phyloP scores from a whole-genome alignment of 78 protist species.

The Cyanophora paradoxa region DNA sequence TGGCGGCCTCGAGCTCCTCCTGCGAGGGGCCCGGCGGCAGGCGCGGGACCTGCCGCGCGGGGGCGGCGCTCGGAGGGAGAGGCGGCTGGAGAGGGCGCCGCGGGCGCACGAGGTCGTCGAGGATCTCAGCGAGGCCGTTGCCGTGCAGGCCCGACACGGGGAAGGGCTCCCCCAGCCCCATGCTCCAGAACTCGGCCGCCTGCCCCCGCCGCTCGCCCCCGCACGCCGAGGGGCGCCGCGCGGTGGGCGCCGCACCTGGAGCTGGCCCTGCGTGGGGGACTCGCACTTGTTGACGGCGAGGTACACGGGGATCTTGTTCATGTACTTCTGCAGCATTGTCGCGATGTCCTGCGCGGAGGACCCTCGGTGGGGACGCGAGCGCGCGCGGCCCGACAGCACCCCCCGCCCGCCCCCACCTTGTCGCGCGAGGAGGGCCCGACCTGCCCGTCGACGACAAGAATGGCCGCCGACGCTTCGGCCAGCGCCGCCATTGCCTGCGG shows the following conservation, averaged over 20 bases:
- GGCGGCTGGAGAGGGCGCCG: no score
- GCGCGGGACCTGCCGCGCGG: no score
- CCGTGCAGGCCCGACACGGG: conserved; percentile 12
- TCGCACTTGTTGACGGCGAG: conserved; percentile 25
- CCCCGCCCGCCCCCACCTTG: no score
- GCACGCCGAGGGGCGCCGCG: no score
- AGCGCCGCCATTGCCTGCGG: conserved; percentile 9
- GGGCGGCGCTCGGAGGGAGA: no score
- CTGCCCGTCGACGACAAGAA: conserved; percentile 13
- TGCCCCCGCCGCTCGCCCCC: no score
- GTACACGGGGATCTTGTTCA: no score
- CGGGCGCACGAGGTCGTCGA: neutral
- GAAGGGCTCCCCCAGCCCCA: neutral
- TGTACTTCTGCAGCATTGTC: neutral
- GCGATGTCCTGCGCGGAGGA: no score
- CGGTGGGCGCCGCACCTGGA: neutral
- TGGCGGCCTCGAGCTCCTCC: no score
- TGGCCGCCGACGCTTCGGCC: neutral
- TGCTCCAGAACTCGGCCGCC: conserved; percentile 3
- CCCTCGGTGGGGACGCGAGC: no score
- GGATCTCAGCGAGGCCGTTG: conserved; percentile 1
- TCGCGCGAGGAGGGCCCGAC: neutral
- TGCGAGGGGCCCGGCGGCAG: neutral
- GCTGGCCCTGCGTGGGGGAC: neutral
- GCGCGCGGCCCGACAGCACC: no score